Evolutionary conservation across 2,329 filamentous ascomycete genomes (phyloP).

Genomic region (Pleomassaria siparia): DNA sequence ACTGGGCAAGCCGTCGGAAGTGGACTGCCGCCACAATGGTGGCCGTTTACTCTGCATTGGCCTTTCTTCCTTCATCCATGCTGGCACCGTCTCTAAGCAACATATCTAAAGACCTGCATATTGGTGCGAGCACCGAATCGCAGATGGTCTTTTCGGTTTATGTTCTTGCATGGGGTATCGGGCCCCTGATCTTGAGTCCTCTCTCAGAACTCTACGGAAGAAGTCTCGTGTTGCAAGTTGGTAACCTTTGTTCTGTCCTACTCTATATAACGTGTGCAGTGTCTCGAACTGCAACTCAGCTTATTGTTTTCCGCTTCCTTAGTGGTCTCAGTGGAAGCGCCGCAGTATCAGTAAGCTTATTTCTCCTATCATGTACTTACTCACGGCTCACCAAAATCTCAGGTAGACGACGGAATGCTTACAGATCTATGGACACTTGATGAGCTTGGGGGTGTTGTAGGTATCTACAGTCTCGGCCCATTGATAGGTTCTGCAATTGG

Average conservation of each 20-base stretch:
- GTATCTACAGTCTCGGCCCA: constrained; percentile 61
- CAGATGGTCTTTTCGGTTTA: constrained; percentile 41
- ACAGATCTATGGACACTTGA: constrained; percentile 36
- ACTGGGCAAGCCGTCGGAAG: constrained; percentile 48
- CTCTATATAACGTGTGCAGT: constrained; percentile 35
- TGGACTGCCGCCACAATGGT: constrained; percentile 51
- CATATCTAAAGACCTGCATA: constrained; percentile 36
- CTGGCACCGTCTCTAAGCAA: constrained; percentile 35
- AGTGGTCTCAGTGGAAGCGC: constrained; percentile 21
- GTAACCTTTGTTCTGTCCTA: constrained; percentile 37
- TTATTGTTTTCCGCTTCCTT: constrained; percentile 16
- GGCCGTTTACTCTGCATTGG: constrained; percentile 43
- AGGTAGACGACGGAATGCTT: constrained; percentile 4
- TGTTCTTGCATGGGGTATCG: constrained; percentile 40
- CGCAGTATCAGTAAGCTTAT: not conserved
- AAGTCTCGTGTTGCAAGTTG: constrained; percentile 34
- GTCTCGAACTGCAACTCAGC: too few relatives aligned
- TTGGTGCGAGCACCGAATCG: constrained; percentile 29
- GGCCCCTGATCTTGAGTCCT: constrained; percentile 40
- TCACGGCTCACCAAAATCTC: too few relatives aligned
- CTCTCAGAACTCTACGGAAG: constrained; percentile 41
- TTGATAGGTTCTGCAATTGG: constrained; percentile 64
- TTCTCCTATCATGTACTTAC: too few relatives aligned
- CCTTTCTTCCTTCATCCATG: constrained; percentile 43
- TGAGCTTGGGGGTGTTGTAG: constrained; percentile 61